Evolutionary conservation across 345 rosid genomes (phyloP).

Genomic region (Microcos paniculata): DNA sequence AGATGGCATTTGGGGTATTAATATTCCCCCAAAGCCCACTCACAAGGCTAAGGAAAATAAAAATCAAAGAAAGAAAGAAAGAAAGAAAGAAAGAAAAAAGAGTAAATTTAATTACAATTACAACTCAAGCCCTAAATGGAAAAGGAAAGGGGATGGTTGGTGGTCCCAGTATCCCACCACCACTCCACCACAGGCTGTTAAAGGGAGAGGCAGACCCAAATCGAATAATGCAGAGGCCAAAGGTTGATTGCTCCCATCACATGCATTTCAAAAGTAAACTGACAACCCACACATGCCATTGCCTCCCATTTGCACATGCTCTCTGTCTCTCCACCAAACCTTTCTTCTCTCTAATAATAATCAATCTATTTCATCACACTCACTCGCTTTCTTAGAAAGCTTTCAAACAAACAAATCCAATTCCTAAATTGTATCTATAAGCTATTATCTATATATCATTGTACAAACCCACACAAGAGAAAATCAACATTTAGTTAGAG

Average conservation of each 20-base stretch:
- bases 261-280: constrained; percentile 35
- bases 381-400: not conserved
- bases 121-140: constrained; percentile 4
- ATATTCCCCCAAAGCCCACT: constrained; percentile 19
- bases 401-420: not conserved
- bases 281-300: constrained; percentile 37
- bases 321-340: constrained; percentile 19
- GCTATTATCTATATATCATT: constrained; percentile 9
- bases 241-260: constrained; percentile 15
- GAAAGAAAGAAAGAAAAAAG: not conserved
- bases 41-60: constrained; percentile 10
- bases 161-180: constrained; percentile 15
- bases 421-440: not conserved
- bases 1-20: constrained; percentile 22
- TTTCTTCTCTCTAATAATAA: not conserved
- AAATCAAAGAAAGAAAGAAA: too few relatives aligned
- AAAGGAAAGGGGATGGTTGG: not conserved
- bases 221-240: constrained; percentile 31
- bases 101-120: not conserved
- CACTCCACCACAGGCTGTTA: constrained; percentile 20
- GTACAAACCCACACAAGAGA: constrained; percentile 19
- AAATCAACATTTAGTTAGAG: constrained; percentile 16
- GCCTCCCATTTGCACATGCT: constrained; percentile 47
- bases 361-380: not conserved
- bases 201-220: not conserved